Base-by-base conservation (phyloP, 2,329 filamentous ascomycete genomes). In the Neospermospora avenae region DNA sequence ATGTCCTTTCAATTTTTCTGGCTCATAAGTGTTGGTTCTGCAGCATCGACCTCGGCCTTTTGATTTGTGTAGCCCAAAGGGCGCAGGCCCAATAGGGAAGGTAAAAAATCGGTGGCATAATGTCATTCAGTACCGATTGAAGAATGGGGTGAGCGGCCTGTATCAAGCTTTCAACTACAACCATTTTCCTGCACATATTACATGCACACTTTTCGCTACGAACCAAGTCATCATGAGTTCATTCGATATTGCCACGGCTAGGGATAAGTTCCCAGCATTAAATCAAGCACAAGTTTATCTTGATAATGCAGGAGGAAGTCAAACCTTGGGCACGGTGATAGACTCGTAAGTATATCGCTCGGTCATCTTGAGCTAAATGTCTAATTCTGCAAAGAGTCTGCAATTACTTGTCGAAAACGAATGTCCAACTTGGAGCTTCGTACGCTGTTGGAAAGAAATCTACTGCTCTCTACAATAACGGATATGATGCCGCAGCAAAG, bases 251-350 rank as follows among this genome's bases (percentile, higher is more conserved):
- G 69, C 77, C 8, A 75, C 77, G 52, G 79, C 82, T 31, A 80
- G 86, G 61, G 77, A 79, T 62, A 78, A 81, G 57, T 93, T 93
- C 76, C 89, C 89, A 35, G 87, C 88, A 14, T 74, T 93, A 41
- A 74, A 80, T 42, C 80, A 85, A 61, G 77, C 85, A 49, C 88
- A 91, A 69, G 79, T 92, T 53, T 91, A 83, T 71, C 82, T 93
- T 65, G 89, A 93, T 70, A 93, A 93, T 70, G 90, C 88, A 11
- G 89, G 89, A 18, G 89, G 89, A 39, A 90, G 85, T 69, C 89
- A 93, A 69, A 80, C 84, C 1, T 75, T 93, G 3, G 83, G 82
- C 25, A 77, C 80, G 16, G 90, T 90, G 16, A 84, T 88, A 60
- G 81, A 88, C 58, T 81, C 82, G 85, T 89, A 72, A 74, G 80